Evolutionary conservation across 352 stramenopile species (phyloP).

Genomic region (Pythium aristosporum): DNA sequence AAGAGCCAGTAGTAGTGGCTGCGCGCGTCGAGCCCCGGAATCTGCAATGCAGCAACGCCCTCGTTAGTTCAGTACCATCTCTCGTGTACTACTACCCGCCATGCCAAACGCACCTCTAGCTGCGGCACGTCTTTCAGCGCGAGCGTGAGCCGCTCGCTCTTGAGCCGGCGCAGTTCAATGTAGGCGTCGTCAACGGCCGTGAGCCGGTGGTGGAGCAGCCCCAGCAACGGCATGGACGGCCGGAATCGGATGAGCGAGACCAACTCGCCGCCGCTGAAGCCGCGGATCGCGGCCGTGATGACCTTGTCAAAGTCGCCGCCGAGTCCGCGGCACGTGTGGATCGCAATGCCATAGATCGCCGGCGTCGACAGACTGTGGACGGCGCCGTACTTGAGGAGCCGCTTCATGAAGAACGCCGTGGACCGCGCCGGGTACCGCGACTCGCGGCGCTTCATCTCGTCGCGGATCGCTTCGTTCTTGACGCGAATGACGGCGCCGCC

Average conservation of each 20-base stretch:
- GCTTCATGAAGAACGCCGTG: slow-evolving; percentile 74
- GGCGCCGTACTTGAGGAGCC: slow-evolving; percentile 73
- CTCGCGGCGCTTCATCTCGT: slow-evolving; percentile 71
- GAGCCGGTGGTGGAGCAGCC: slow-evolving; percentile 63
- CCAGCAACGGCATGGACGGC: slow-evolving; percentile 76
- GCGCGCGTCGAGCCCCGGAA: slow-evolving; percentile 52
- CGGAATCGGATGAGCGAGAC: slow-evolving; percentile 75
- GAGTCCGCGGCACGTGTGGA: slow-evolving; percentile 57
- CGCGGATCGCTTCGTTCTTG: slow-evolving; percentile 46
- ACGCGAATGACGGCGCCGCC: slow-evolving; percentile 69
- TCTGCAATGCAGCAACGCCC: slow-evolving; percentile 26
- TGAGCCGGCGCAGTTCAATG: slow-evolving; percentile 62
- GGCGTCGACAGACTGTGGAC: slow-evolving; percentile 73
- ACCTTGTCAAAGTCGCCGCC: slow-evolving; percentile 73
- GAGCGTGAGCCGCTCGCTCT: slow-evolving; percentile 63
- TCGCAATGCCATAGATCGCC: slow-evolving; percentile 70
- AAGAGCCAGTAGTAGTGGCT: slow-evolving; percentile 87
- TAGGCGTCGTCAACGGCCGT: slow-evolving; percentile 71
- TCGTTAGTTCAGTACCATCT: not conserved
- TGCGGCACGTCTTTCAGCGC: slow-evolving; percentile 56
- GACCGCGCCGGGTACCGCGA: slow-evolving; percentile 59
- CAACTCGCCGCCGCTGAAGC: slow-evolving; percentile 76
- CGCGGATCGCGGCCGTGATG: slow-evolving; percentile 80
- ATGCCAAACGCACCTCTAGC: slow-evolving; percentile 38
- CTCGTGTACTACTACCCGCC: not conserved